Evolutionary conservation across 1,284 basidiomycete genomes (phyloP).

Genomic region (Blastosporella zonata): DNA sequence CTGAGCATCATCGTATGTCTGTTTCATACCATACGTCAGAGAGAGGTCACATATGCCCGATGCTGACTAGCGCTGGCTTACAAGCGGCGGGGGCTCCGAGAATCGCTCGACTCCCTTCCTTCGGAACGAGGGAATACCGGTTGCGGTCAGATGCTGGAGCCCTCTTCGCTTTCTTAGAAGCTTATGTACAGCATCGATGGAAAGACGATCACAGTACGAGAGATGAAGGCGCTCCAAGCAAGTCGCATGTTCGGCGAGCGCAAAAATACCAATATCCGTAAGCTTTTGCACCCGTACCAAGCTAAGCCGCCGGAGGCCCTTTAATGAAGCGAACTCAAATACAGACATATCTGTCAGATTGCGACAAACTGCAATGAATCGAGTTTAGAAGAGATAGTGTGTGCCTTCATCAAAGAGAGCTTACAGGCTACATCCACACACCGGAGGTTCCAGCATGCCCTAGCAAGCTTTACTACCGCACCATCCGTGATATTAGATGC

Average conservation of each 20-base stretch:
- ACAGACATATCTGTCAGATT: constrained; percentile 84
- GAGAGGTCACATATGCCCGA: constrained; percentile 4
- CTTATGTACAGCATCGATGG: constrained; percentile 75
- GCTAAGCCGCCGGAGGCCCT: constrained; percentile 75
- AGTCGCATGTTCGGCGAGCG: constrained; percentile 61
- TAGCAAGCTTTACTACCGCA: constrained; percentile 70
- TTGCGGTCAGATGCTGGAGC: constrained; percentile 78
- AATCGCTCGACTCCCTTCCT: constrained; percentile 75
- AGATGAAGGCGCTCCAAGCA: constrained; percentile 83
- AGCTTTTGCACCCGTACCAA: constrained; percentile 71
- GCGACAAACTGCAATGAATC: constrained; percentile 59
- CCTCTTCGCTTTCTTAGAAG: constrained; percentile 62
- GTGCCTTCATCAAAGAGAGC: constrained; percentile 26
- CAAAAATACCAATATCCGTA: constrained; percentile 67
- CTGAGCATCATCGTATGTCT: constrained; percentile 59
- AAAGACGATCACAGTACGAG: constrained; percentile 84
- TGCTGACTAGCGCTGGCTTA: constrained; percentile 39
- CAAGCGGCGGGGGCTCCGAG: constrained; percentile 74
- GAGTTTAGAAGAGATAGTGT: constrained; percentile 10
- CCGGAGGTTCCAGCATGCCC: constrained; percentile 71
- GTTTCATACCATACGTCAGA: constrained; percentile 15
- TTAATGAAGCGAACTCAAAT: constrained; percentile 75
- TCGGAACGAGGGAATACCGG: constrained; percentile 78
- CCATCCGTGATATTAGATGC: constrained; percentile 78
- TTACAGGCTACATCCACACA: constrained; percentile 87